Base-by-base conservation (phyloP, 331 rosid genomes). In the Malus hybrid region DNA sequence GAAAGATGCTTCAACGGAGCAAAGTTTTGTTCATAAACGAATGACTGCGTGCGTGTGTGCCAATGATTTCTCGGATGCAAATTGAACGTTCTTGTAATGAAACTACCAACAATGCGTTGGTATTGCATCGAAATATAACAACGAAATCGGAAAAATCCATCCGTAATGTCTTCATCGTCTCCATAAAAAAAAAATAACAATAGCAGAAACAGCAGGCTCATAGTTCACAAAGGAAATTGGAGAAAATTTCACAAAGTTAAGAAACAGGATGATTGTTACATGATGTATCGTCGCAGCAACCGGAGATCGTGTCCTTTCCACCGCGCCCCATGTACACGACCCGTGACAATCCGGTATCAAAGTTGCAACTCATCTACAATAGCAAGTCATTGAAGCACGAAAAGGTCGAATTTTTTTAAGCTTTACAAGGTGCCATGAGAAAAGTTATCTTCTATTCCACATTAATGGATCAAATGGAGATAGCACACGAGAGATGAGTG, bases 361-460 rank as follows among this genome's bases (percentile, higher is more conserved):
- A 83, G 80, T 73, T 71, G 46, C 11, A 52, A 80, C 75, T 61
- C 60, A 19, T 81, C 78, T 62, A 50, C 77, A 71, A 80, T 73
- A 55, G 61, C 52, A 75, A 74, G 79, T 76, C 79, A 71, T 18
- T 31, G 68, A 68, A 73, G 69, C 76, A 73, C 66, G 28, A 67
- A 73, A 65, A 60, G 71, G 74, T 70, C 71, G 83, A 70, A 69
- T 72, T n/a, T 77, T 31, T 52, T 36, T 59, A 80, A 80, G 85
- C 88, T 83, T 82, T 78, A 81, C 85, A 72, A 70, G 71, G 76
- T 80, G 70, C 76, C 80, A 72, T 57, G 42, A 66, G 74, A 42
- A 76, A 80, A 73, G 59, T 65, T 61, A 69, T 78, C 67, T 83
- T 80, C 80, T 71, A 82, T 62, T 73, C 77, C 65, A 60, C 39